Conservation (phyloP, 2,329 filamentous ascomycete species). For the Penicillium sp. region DNA sequence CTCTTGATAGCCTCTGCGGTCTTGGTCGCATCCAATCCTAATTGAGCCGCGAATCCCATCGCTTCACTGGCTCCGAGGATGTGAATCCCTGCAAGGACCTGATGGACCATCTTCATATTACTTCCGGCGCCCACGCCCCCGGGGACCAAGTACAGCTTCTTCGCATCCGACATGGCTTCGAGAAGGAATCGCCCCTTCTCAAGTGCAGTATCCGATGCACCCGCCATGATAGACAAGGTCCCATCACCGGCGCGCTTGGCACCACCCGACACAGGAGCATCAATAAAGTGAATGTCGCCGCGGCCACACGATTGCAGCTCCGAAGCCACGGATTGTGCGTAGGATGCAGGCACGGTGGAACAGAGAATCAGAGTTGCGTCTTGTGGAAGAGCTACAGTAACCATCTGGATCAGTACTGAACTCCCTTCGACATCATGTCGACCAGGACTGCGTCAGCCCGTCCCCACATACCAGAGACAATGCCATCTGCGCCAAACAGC, state of each 20-base stretch:
- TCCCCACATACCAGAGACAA: slow-evolving; percentile 21
- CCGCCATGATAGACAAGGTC: slow-evolving; percentile 70
- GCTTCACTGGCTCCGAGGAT: slow-evolving; percentile 57
- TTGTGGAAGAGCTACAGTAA: slow-evolving; percentile 43
- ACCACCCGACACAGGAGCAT: slow-evolving; percentile 68
- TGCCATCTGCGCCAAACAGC: slow-evolving; percentile 56
- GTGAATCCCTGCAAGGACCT: slow-evolving; percentile 58
- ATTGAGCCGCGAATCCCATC: slow-evolving; percentile 53
- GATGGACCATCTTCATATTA: slow-evolving; percentile 60
- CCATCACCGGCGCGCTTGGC: slow-evolving; percentile 62
- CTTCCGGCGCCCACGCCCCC: slow-evolving; percentile 56
- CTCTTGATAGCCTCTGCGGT: slow-evolving; percentile 42
- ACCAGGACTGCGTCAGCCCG: no score
- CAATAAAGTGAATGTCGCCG: slow-evolving; percentile 60
- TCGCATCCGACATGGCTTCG: slow-evolving; percentile 52
- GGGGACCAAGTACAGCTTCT: slow-evolving; percentile 58
- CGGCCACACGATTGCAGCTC: slow-evolving; percentile 53
- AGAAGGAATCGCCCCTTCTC: slow-evolving; percentile 54
- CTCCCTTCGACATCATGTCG: background rate
- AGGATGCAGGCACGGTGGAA: slow-evolving; percentile 64
- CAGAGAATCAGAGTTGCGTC: slow-evolving; percentile 60
- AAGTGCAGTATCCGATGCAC: slow-evolving; percentile 53
- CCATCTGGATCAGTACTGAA: background rate
- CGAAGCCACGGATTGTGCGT: slow-evolving; percentile 55
- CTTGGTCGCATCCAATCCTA: slow-evolving; percentile 48